phyloP scores from a whole-genome alignment of 228 moss, liverwort and hornwort genomes.

The Sphagnum magellanicum region DNA sequence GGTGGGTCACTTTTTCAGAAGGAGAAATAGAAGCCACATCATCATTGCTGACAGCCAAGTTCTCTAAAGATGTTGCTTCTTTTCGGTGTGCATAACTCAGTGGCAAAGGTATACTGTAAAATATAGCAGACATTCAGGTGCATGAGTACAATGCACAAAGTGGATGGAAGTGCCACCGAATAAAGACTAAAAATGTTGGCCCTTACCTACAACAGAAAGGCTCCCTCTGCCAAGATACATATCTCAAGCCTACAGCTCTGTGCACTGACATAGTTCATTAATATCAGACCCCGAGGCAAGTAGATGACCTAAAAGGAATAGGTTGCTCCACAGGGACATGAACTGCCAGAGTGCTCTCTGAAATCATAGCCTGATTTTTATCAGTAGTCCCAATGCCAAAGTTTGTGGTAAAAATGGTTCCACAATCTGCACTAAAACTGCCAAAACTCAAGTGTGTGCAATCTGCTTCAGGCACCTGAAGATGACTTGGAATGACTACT shows the following conservation, averaged over 20 bases:
- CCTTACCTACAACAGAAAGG: too few species aligned
- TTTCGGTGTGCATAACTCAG: constrained; percentile 51
- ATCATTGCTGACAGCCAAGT: not conserved
- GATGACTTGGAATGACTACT: constrained; percentile 85
- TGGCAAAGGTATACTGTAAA: constrained; percentile 46
- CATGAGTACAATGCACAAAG: too few species aligned
- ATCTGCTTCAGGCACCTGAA: constrained; percentile 83
- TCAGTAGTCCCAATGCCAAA: constrained; percentile 39
- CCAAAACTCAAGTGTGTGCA: constrained; percentile 79
- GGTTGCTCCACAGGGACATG: constrained; percentile 47
- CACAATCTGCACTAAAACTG: constrained; percentile 81
- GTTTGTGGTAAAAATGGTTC: constrained; percentile 46
- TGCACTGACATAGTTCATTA: too few species aligned
- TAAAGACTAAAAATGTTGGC: too few species aligned
- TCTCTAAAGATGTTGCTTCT: constrained; percentile 35
- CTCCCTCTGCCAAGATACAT: too few species aligned
- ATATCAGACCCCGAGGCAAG: too few species aligned
- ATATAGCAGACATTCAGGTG: not conserved
- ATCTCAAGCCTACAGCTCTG: too few species aligned
- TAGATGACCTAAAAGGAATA: constrained; percentile 44
- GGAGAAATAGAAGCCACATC: constrained; percentile 29
- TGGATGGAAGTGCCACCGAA: too few species aligned
- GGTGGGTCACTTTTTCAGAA: constrained; percentile 20
- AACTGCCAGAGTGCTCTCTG: constrained; percentile 29
- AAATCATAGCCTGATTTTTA: constrained; percentile 19